Evolutionary conservation across 768 basidiomycete genomes (phyloP).

Genomic region (Suillus americanus): DNA sequence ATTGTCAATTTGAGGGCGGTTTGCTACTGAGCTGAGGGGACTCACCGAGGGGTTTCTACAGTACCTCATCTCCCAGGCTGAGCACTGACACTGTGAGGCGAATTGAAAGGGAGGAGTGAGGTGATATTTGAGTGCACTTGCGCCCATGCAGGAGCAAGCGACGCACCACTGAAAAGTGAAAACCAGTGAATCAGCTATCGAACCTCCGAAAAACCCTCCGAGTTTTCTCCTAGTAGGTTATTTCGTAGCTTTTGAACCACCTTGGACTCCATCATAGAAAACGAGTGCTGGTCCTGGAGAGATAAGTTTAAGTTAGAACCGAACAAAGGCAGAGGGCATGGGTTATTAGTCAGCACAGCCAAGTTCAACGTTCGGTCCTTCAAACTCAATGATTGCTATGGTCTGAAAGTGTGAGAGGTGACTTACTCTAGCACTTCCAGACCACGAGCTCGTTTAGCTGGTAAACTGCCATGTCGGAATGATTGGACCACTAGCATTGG

Average conservation of each 20-base stretch:
- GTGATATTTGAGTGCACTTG: background rate
- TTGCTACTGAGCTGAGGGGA: background rate
- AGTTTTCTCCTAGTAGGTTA: background rate
- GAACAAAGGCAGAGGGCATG: too few species aligned
- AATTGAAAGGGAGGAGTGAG: too few species aligned
- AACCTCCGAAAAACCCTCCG: background rate
- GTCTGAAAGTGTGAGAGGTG: too few species aligned
- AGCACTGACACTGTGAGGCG: too few species aligned
- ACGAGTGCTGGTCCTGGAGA: background rate
- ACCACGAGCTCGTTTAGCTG: background rate
- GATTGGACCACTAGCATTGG: background rate
- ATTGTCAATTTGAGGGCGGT: background rate
- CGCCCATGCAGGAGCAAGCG: background rate
- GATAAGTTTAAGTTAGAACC: background rate
- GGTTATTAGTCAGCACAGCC: background rate
- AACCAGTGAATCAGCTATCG: background rate
- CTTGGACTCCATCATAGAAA: background rate
- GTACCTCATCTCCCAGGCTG: background rate
- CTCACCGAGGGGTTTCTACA: background rate
- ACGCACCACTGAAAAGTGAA: background rate
- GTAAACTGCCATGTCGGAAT: background rate
- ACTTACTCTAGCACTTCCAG: background rate
- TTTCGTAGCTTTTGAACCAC: background rate
- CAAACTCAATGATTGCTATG: too few species aligned
- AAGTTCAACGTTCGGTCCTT: too few species aligned